Percentiles rank a stretch among this genome's conserved stretches.
phyloP scores from a whole-genome alignment of 2,329 filamentous ascomycete species.

The Ascochyta rabiei region DNA sequence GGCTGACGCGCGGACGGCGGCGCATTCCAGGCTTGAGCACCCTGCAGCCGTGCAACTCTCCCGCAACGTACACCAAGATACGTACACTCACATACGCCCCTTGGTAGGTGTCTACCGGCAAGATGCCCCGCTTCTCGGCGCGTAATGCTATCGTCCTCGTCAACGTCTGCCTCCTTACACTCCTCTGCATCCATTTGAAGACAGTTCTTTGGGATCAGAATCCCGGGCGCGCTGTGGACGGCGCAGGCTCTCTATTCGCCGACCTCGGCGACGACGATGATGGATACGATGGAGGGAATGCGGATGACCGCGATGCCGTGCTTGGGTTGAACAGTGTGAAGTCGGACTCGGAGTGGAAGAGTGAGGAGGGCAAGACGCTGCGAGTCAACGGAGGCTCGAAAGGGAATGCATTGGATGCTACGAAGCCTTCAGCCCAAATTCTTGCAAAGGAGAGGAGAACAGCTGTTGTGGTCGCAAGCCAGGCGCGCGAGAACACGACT shows the following conservation, averaged over 20 bases:
- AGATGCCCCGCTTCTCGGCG: constrained; percentile 41
- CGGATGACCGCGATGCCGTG: not conserved
- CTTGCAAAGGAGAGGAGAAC: constrained; percentile 26
- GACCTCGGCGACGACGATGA: constrained; percentile 1
- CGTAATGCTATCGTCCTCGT: constrained; percentile 33
- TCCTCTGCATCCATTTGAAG: constrained; percentile 39
- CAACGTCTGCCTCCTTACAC: constrained; percentile 33
- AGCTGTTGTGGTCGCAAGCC: constrained; percentile 48
- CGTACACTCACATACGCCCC: not conserved
- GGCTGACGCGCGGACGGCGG: not conserved
- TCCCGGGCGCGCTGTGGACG: not conserved
- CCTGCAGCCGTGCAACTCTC: not conserved
- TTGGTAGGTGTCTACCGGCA: constrained; percentile 9
- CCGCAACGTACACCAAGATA: not conserved
- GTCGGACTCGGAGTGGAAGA: constrained; percentile 2
- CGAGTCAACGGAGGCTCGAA: constrained; percentile 17
- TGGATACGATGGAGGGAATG: constrained; percentile 6
- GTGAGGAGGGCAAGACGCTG: constrained; percentile 18
- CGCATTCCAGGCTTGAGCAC: not conserved
- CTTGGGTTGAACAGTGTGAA: constrained; percentile 6
- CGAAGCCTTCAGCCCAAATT: not conserved
- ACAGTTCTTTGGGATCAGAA: constrained; percentile 33
- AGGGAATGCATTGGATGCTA: not conserved
- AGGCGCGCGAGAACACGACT: constrained; percentile 47
- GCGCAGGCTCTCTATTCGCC: constrained; percentile 3